These are phyloP conservation scores for Inosperma sp. DNA, from an alignment of 768 basidiomycete species.

Conservation along the genomic window DNA sequence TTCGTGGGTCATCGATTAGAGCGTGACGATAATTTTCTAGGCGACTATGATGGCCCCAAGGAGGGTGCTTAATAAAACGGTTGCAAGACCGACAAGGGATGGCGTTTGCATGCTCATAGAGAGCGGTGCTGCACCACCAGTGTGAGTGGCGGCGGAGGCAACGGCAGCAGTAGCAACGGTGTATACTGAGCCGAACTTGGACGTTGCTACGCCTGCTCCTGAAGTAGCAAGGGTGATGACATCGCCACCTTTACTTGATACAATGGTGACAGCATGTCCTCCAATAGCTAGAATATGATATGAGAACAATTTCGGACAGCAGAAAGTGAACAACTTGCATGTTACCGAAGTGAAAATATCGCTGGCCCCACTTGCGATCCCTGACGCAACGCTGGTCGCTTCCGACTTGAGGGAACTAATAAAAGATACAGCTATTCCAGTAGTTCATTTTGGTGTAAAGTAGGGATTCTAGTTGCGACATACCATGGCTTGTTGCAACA, in stretches of 20 bases:
- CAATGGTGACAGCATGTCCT: conserved; percentile 48
- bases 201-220: conserved; percentile 41
- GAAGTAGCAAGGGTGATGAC: conserved; percentile 54
- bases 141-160: conserved; percentile 18
- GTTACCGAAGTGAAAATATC: conserved; percentile 37
- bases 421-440: conserved; percentile 33
- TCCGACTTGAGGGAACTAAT: conserved; percentile 33
- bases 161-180: conserved; percentile 42
- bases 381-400: conserved; percentile 21
- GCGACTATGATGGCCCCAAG: conserved; percentile 38
- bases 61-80: conserved; percentile 37
- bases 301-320: conserved; percentile 8
- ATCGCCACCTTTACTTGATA: conserved; percentile 55
- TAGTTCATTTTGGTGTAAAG: no score
- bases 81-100: conserved; percentile 30
- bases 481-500: conserved; percentile 28
- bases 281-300: conserved; percentile 41
- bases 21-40: conserved; percentile 16
- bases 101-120: conserved; percentile 27
- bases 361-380: conserved; percentile 23
- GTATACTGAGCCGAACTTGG: conserved; percentile 50
- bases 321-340: conserved; percentile 30
- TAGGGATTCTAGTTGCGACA: conserved; percentile 4
- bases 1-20: not conserved
- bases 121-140: conserved; percentile 25